Conservation (phyloP, 2,329 filamentous ascomycete species). For the Fusarium sp. region DNA sequence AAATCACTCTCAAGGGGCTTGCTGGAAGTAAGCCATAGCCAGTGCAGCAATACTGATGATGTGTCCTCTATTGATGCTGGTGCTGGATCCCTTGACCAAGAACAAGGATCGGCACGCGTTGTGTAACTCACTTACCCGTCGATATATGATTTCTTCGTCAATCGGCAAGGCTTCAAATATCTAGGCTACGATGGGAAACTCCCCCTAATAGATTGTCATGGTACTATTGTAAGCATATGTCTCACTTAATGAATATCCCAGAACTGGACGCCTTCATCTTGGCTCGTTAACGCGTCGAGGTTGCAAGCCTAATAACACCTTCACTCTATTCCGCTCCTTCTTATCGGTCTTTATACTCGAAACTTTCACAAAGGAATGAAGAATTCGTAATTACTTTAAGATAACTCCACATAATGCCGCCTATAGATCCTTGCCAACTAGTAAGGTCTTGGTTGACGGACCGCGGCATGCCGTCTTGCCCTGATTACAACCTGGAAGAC, state of each 20-base stretch:
- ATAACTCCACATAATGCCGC: no score
- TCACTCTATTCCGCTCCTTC: no score
- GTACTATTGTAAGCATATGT: slow-evolving; percentile 13
- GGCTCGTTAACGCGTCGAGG: background rate
- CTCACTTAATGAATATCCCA: slow-evolving; percentile 20
- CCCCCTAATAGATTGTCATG: slow-evolving; percentile 3
- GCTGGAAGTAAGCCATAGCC: slow-evolving; percentile 9
- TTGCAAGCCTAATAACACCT: no score
- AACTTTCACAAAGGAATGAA: no score
- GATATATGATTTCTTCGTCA: slow-evolving; percentile 17
- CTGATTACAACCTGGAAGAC: no score
- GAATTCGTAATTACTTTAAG: no score
- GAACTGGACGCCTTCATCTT: slow-evolving; percentile 16
- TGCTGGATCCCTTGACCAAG: slow-evolving; percentile 24
- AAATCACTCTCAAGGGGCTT: slow-evolving; percentile 17
- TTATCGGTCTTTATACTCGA: no score
- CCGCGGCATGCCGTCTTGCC: no score
- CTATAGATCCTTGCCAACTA: no score
- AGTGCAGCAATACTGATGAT: background rate
- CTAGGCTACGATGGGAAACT: background rate
- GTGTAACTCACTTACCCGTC: slow-evolving; percentile 32
- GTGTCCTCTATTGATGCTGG: slow-evolving; percentile 8
- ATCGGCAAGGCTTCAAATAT: background rate
- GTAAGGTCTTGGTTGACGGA: no score
- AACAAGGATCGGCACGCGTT: slow-evolving; percentile 17